phyloP scores from a whole-genome alignment of 1,284 basidiomycete genomes.

The Blastosporella zonata region DNA sequence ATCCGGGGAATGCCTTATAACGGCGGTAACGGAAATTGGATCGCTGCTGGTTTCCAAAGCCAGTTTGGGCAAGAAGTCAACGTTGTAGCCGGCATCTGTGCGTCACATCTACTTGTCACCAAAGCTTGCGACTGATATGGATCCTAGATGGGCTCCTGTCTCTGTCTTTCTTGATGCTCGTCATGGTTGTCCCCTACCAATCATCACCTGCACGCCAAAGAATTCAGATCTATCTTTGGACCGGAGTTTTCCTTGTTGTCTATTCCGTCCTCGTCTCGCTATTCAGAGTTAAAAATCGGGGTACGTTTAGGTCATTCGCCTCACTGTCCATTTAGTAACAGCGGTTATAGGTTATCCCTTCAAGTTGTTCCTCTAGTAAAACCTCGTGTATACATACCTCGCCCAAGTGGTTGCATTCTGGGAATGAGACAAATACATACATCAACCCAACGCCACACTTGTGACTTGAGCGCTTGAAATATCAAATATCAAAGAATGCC shows the following conservation, averaged over 20 bases:
- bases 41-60: slow-evolving; percentile 85
- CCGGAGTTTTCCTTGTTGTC: slow-evolving; percentile 76
- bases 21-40: slow-evolving; percentile 69
- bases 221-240: slow-evolving; percentile 88
- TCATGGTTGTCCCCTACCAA: slow-evolving; percentile 79
- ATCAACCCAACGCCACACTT: neutral
- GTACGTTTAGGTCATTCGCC: slow-evolving; percentile 35
- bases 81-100: slow-evolving; percentile 85
- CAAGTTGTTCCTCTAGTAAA: slow-evolving; percentile 59
- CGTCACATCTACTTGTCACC: slow-evolving; percentile 32
- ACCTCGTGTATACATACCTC: neutral
- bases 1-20: slow-evolving; percentile 84
- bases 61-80: slow-evolving; percentile 94
- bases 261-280: slow-evolving; percentile 88
- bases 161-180: slow-evolving; percentile 81
- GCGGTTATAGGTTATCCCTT: slow-evolving; percentile 67
- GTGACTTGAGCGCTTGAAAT: neutral
- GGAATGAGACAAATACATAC: neutral
- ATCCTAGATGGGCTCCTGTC: slow-evolving; percentile 78
- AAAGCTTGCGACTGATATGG: slow-evolving; percentile 2
- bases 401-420: neutral
- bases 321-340: neutral
- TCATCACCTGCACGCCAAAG: slow-evolving; percentile 76
- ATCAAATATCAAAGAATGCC: neutral
- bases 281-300: slow-evolving; percentile 91